Percentiles rank a stretch among this genome's conserved stretches.
Evolutionary conservation across 345 rosid species (phyloP).

Genomic region (Eucalyptus grandis): DNA sequence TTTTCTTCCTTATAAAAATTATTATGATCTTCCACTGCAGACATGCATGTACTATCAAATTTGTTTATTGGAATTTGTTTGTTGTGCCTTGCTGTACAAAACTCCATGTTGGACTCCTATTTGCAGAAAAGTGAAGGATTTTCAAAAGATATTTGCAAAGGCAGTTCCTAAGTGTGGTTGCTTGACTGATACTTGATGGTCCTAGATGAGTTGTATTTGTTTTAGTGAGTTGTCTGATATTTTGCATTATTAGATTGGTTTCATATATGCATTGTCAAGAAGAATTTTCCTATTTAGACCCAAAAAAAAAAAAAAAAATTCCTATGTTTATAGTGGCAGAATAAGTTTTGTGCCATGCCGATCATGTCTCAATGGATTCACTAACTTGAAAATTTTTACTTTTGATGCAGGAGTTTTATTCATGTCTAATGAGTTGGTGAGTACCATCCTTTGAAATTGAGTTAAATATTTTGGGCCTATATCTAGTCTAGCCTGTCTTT

Average conservation of each 20-base stretch:
- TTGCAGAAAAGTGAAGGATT: background rate
- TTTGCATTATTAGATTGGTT: background rate
- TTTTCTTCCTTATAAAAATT: background rate
- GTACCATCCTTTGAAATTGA: background rate
- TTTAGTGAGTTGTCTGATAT: background rate
- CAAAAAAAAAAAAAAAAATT: background rate
- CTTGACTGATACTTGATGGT: background rate
- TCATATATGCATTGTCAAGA: background rate
- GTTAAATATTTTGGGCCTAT: background rate
- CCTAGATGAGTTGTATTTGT: background rate
- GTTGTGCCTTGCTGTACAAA: background rate
- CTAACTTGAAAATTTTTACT: background rate
- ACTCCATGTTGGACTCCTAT: background rate
- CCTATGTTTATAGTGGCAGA: background rate
- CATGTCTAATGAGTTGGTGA: conserved; percentile 93
- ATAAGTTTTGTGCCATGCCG: background rate
- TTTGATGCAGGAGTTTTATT: conserved; percentile 70
- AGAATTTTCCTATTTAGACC: background rate
- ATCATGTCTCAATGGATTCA: background rate
- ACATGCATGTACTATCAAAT: background rate
- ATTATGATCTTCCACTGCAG: background rate
- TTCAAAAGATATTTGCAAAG: background rate
- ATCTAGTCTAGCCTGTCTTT: background rate
- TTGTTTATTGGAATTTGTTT: background rate
- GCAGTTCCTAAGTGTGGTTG: background rate